These are phyloP conservation scores for Rhodamnia argentea DNA, from an alignment of 345 rosid genomes.

Conservation along the genomic window DNA sequence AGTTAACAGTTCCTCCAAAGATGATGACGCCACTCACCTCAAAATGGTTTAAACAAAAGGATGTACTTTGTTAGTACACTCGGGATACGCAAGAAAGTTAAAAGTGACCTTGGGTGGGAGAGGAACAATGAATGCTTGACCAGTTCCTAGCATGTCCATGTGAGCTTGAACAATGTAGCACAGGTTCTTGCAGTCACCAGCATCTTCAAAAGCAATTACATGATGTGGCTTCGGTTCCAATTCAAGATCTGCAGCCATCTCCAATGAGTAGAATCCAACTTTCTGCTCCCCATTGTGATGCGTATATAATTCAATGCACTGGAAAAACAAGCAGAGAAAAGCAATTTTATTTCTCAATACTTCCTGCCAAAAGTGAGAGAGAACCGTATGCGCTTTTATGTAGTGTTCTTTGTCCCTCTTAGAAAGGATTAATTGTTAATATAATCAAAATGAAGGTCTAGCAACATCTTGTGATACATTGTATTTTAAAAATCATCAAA, in stretches of 20 bases:
- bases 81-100: neutral
- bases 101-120: slow-evolving; percentile 69
- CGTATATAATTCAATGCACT: slow-evolving; percentile 88
- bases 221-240: slow-evolving; percentile 79
- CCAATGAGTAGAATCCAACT: slow-evolving; percentile 80
- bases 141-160: slow-evolving; percentile 66
- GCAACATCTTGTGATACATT: neutral
- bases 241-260: slow-evolving; percentile 89
- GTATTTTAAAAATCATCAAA: neutral
- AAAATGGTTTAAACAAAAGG: neutral
- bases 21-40: neutral
- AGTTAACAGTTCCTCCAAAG: neutral
- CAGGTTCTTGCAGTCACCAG: slow-evolving; percentile 62
- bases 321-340: slow-evolving; percentile 6
- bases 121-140: slow-evolving; percentile 74
- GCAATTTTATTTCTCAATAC: neutral
- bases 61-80: neutral
- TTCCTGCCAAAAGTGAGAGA: neutral
- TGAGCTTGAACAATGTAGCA: slow-evolving; percentile 82
- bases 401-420: neutral
- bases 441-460: neutral
- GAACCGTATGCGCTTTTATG: neutral
- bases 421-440: neutral
- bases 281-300: slow-evolving; percentile 44
- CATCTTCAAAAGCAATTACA: slow-evolving; percentile 75